phyloP scores from a whole-genome alignment of 2,329 filamentous ascomycete genomes.

The Aureobasidium sp. region DNA sequence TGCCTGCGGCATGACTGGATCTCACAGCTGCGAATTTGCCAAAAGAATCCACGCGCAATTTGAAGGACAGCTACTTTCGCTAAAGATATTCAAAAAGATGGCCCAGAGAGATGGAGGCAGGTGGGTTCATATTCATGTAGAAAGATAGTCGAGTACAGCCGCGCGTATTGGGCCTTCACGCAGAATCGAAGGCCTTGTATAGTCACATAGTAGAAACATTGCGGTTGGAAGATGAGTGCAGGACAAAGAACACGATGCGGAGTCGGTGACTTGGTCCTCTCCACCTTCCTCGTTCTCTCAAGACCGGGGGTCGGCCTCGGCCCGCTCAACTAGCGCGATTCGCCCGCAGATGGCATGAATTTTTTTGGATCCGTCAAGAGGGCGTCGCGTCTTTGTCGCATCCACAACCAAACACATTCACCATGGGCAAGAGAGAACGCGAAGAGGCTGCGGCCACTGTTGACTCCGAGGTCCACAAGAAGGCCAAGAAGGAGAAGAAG shows the following conservation, averaged over 20 bases:
- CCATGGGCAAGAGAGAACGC: constrained; percentile 27
- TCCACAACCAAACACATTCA: constrained; percentile 1
- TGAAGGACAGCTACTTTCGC: neutral
- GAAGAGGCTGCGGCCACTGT: constrained; percentile 21
- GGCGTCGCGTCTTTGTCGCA: constrained; percentile 4
- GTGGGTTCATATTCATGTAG: neutral
- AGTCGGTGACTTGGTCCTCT: constrained; percentile 6
- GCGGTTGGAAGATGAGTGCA: neutral
- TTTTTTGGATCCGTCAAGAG: neutral
- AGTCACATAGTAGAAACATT: neutral
- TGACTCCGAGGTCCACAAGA: constrained; percentile 21
- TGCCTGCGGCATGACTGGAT: neutral
- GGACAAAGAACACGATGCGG: constrained; percentile 13
- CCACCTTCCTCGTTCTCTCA: constrained; percentile 1
- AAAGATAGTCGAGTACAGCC: neutral
- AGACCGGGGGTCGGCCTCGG: constrained; percentile 5
- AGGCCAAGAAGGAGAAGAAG: constrained; percentile 30
- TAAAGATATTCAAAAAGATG: neutral
- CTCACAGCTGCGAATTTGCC: neutral
- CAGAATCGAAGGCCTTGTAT: neutral
- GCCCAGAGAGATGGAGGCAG: neutral
- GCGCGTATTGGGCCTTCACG: neutral
- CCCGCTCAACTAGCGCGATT: neutral
- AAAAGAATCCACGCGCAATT: neutral
- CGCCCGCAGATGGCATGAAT: neutral